Base-by-base conservation (phyloP, 1,284 basidiomycete species). In the Sanghuangporus baumii region DNA sequence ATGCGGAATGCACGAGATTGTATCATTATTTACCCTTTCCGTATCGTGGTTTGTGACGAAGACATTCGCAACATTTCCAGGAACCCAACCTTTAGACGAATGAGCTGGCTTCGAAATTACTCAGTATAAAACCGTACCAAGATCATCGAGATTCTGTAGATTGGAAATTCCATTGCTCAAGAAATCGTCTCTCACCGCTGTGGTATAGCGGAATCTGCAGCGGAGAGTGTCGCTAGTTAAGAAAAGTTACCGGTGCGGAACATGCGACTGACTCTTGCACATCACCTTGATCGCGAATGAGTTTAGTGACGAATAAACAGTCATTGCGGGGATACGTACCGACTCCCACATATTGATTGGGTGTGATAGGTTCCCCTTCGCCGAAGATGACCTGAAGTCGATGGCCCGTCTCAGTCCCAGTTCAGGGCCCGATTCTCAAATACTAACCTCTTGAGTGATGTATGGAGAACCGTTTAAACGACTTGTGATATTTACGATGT, bases 41-140 rank as follows among this genome's bases (percentile, higher is more conserved):
- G 86, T 88, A 67, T 89, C 87, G 66, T 89, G 87, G 68, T 89
- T 87, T 0, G 80, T 76, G 3, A 89, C 85, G 65, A 89, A 89
- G 20, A 86, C 81, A 66, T 89, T 89, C 0, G 87, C 86, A 38
- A 71, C 69, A 0, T 72, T 72, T 6, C 84, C 78, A 0, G 79
- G 46, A 2, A 88, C 74, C 86, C 86, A 88, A 11, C 83, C 85
- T 85, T 54, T 18, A 48, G 16, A 55, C 16, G 48, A 20, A 60
- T 36, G 37, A 54, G 46, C n/a, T 11, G 48, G 20, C 14, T n/a
- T 41, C 23, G 3, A 37, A 20, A 14, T 9, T 6, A 36, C 31
- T 12, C 23, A 11, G 26, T 9, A 16, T 7, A 36, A 50, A 11
- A 52, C 68, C 5, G 2, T 63, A 81, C 85, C 84, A 70, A 71